These are phyloP conservation scores for Leccinum fuscescens DNA, from an alignment of 1,284 basidiomycete genomes.

Conservation along the genomic window DNA sequence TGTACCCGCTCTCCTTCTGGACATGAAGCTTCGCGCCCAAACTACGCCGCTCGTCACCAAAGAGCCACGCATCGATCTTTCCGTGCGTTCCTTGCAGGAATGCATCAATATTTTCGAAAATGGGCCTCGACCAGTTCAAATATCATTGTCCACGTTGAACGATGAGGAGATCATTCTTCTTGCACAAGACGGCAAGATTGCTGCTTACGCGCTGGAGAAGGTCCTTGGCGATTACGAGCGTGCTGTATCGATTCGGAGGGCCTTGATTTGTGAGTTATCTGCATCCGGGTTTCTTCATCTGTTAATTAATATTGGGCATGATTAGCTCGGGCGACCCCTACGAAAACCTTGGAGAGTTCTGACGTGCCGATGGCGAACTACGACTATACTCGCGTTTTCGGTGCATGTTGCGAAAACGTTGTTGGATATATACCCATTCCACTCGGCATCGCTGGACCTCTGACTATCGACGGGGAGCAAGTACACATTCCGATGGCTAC, in stretches of 20 bases:
- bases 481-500: slow-evolving; percentile 99
- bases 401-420: slow-evolving; percentile 99
- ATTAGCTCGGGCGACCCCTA: slow-evolving; percentile 81
- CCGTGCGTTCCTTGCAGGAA: slow-evolving; percentile 67
- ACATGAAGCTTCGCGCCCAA: slow-evolving; percentile 44
- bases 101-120: slow-evolving; percentile 86
- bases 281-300: neutral
- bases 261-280: slow-evolving; percentile 78
- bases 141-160: slow-evolving; percentile 61
- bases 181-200: slow-evolving; percentile 90
- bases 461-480: slow-evolving; percentile 85
- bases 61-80: slow-evolving; percentile 22
- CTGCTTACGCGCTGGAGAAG: slow-evolving; percentile 94
- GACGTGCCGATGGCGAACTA: slow-evolving; percentile 85
- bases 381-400: slow-evolving; percentile 92
- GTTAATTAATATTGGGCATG: slow-evolving; percentile 1
- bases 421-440: slow-evolving; percentile 97
- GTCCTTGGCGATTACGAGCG: slow-evolving; percentile 83
- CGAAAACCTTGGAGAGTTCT: slow-evolving; percentile 83
- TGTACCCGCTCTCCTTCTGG: slow-evolving; percentile 46
- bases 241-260: slow-evolving; percentile 85
- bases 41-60: slow-evolving; percentile 19
- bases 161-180: slow-evolving; percentile 94
- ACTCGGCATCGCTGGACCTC: slow-evolving; percentile 94
- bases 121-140: slow-evolving; percentile 66